Evolutionary conservation across 441 rosid genomes (phyloP).

Genomic region (Jatropha podagrica): DNA sequence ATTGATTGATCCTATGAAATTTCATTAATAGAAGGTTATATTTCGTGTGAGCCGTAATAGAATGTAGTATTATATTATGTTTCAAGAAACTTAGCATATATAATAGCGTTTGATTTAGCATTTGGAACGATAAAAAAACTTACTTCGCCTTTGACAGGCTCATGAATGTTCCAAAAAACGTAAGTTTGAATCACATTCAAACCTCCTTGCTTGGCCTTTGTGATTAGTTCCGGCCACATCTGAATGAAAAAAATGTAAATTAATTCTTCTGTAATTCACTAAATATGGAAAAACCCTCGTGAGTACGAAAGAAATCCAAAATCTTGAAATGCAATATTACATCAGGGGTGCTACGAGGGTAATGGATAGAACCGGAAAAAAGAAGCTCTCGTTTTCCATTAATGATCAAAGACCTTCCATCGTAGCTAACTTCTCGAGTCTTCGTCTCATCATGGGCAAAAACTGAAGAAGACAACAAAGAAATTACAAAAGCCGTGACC

Average conservation of each 20-base stretch:
- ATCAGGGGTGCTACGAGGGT: conserved; percentile 88
- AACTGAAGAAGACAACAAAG: conserved; percentile 31
- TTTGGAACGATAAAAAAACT: neutral
- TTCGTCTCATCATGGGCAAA: conserved; percentile 20
- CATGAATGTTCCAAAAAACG: conserved; percentile 83
- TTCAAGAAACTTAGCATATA: no score
- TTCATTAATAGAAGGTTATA: neutral
- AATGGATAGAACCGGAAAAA: conserved; percentile 90
- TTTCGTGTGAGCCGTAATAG: no score
- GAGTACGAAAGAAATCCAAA: neutral
- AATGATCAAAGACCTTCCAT: conserved; percentile 71
- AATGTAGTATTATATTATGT: no score
- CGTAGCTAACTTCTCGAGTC: conserved; percentile 49
- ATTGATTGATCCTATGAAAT: neutral
- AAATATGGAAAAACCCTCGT: no score
- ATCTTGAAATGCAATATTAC: conserved; percentile 29
- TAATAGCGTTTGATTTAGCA: no score
- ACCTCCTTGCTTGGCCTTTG: conserved; percentile 70
- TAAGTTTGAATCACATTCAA: conserved; percentile 78
- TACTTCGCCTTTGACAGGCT: conserved; percentile 55
- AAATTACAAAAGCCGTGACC: conserved; percentile 22
- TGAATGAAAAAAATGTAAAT: conserved; percentile 21
- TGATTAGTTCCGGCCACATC: conserved; percentile 74
- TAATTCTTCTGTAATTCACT: neutral
- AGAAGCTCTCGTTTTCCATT: conserved; percentile 78